A percentile compares a stretch with the other conserved stretches of the same genome.
Evolutionary conservation across 2,329 filamentous ascomycete genomes (phyloP).

Genomic region (Penicillium sp.): DNA sequence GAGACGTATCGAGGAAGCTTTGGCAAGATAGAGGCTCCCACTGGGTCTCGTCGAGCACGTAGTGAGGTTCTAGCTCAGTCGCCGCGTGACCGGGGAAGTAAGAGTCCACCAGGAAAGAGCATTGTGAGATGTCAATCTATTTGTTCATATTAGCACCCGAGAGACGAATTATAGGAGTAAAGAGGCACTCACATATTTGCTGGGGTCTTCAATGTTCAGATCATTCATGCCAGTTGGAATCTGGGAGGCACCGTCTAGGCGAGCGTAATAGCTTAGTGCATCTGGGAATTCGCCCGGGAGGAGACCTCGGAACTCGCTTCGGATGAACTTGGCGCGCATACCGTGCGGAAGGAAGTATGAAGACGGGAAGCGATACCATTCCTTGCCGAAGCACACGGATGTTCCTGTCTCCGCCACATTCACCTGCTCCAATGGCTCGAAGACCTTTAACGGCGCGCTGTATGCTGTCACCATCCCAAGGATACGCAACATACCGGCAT

Average conservation of each 20-base stretch:
- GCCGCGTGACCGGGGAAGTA: conserved; percentile 60
- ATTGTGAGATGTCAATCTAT: conserved; percentile 64
- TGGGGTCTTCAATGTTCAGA: conserved; percentile 75
- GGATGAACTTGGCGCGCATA: conserved; percentile 82
- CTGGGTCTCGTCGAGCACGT: conserved; percentile 64
- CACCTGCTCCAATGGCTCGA: conserved; percentile 45
- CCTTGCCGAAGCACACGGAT: conserved; percentile 83
- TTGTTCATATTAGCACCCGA: conserved; percentile 13
- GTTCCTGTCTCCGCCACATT: conserved; percentile 58
- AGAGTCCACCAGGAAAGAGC: conserved; percentile 83
- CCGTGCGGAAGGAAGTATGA: conserved; percentile 84
- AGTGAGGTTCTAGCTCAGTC: conserved; percentile 73
- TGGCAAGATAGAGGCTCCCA: conserved; percentile 77
- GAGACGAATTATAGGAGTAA: not conserved
- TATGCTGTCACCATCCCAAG: conserved; percentile 77
- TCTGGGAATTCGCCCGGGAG: conserved; percentile 87
- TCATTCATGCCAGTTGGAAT: conserved; percentile 85
- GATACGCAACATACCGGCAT: conserved; percentile 65
- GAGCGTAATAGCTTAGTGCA: conserved; percentile 62
- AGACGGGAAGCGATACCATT: conserved; percentile 96
- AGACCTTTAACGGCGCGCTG: conserved; percentile 69
- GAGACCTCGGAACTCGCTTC: conserved; percentile 82
- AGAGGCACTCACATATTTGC: conserved; percentile 67
- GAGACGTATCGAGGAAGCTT: conserved; percentile 73
- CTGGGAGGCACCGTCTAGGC: conserved; percentile 80